phyloP scores from a whole-genome alignment of 2,329 filamentous ascomycete genomes.

The Coleophoma crateriformis region DNA sequence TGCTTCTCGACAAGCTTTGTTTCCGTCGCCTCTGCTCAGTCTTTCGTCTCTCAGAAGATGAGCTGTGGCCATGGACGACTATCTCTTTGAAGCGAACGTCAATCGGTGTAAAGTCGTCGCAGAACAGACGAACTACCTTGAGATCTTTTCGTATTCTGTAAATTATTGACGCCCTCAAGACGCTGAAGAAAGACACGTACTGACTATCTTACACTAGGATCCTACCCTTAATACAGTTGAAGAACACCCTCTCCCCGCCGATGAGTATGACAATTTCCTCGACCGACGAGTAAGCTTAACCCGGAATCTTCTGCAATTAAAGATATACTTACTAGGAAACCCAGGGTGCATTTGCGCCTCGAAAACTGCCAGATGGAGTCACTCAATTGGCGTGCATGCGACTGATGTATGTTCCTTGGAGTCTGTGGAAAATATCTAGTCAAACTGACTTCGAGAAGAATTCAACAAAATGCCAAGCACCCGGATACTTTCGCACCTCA shows the following conservation, averaged over 20 bases:
- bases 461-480: conserved; percentile 39
- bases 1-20: background rate
- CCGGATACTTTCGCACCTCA: conserved; percentile 53
- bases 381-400: conserved; percentile 12
- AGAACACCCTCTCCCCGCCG: conserved; percentile 5
- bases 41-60: background rate
- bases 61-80: conserved; percentile 25
- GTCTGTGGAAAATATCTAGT: background rate
- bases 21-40: background rate
- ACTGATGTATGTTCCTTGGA: conserved; percentile 12
- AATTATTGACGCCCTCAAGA: conserved; percentile 3
- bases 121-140: conserved; percentile 23
- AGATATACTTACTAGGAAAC: too few relatives aligned
- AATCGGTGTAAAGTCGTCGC: conserved; percentile 16
- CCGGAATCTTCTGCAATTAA: background rate
- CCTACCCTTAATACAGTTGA: conserved; percentile 6
- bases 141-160: conserved; percentile 26
- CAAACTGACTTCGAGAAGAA: conserved; percentile 8
- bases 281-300: conserved; percentile 4
- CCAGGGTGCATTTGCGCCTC: conserved; percentile 22
- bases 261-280: conserved; percentile 13
- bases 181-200: background rate
- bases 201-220: conserved; percentile 4
- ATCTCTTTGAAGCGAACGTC: conserved; percentile 26
- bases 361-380: conserved; percentile 16